A percentile compares a stretch with the other conserved stretches of the same genome.
These are phyloP conservation scores for Cylindrodendrum hubeiense DNA, from an alignment of 2,329 filamentous ascomycete genomes.

Conservation along the genomic window DNA sequence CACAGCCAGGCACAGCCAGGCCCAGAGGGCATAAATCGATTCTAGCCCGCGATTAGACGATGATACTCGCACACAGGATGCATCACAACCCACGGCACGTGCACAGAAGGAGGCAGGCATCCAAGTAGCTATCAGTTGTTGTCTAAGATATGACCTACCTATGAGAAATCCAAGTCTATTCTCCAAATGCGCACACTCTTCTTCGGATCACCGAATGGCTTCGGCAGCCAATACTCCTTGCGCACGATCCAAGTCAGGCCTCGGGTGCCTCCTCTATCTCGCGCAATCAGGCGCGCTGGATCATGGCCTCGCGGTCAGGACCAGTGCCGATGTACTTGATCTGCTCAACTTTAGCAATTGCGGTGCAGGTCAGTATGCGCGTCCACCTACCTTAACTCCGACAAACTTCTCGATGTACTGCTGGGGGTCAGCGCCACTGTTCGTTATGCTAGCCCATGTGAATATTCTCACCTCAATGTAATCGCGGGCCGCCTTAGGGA, in stretches of 20 bases:
- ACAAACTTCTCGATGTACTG: constrained; percentile 74
- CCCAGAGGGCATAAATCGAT: constrained; percentile 14
- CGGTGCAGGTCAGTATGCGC: constrained; percentile 22
- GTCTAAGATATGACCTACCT: constrained; percentile 26
- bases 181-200: constrained; percentile 24
- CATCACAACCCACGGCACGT: constrained; percentile 16
- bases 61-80: constrained; percentile 16
- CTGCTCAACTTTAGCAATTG: constrained; percentile 40
- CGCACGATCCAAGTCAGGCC: constrained; percentile 25
- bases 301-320: constrained; percentile 74
- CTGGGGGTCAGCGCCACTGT: constrained; percentile 28
- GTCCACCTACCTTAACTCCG: constrained; percentile 61
- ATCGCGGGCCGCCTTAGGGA: constrained; percentile 73
- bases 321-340: constrained; percentile 77
- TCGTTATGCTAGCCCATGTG: constrained; percentile 28
- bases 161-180: constrained; percentile 27
- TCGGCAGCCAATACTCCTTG: constrained; percentile 26
- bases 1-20: constrained; percentile 5
- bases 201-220: constrained; percentile 24
- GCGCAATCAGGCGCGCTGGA: constrained; percentile 50
- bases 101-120: constrained; percentile 26
- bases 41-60: constrained; percentile 17
- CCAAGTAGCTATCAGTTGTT: constrained; percentile 23
- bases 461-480: constrained; percentile 66
- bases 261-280: constrained; percentile 23